Conservation (phyloP, 345 rosid genomes). For the Eucalyptus albens region DNA sequence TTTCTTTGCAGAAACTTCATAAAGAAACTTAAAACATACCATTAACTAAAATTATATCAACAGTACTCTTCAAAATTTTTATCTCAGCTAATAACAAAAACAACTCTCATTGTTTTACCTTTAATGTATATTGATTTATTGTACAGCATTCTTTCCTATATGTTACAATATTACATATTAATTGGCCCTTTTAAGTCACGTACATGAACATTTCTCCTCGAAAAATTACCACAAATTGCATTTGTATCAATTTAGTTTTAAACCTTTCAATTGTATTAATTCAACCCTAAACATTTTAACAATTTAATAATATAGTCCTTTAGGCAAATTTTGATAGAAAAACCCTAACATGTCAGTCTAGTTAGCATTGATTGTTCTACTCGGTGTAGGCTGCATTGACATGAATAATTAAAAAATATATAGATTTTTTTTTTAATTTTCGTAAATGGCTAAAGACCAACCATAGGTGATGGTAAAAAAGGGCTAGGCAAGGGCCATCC, state of each 20-base stretch:
- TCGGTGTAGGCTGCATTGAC: fast-evolving
- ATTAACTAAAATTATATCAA: background rate
- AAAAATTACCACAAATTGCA: background rate
- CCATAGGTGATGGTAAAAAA: background rate
- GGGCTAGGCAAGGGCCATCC: background rate
- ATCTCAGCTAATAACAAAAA: background rate
- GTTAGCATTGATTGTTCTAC: background rate
- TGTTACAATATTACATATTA: background rate
- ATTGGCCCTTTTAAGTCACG: background rate
- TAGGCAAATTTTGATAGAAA: background rate
- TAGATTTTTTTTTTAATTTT: too few species aligned
- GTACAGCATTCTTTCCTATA: background rate
- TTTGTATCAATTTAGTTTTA: background rate
- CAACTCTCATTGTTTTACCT: background rate
- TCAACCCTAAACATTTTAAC: background rate
- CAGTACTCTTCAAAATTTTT: background rate
- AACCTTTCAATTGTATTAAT: background rate
- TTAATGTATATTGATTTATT: background rate
- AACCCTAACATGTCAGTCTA: too few species aligned
- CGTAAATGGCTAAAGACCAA: background rate
- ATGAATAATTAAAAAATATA: too few species aligned
- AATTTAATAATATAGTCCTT: too few species aligned
- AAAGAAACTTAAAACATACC: background rate
- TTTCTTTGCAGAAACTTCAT: background rate
- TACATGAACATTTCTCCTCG: background rate